Evolutionary conservation across 108 stramenopile species (phyloP), one percentile per base, ranked within the genome.

Genomic region (Poteriospumella lacustris): DNA sequence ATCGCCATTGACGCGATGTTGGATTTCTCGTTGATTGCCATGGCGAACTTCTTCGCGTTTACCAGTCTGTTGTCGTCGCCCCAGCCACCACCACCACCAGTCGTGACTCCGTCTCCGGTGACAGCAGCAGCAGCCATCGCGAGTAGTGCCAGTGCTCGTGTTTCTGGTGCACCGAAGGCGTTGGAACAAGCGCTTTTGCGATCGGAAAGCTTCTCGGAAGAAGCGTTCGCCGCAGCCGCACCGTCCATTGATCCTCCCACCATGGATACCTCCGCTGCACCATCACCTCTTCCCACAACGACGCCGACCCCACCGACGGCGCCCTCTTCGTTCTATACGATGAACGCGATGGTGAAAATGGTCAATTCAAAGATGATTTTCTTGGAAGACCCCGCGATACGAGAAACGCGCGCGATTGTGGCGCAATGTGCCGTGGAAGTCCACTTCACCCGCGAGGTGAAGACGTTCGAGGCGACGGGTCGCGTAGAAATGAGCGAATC

Each of bases 301-400:
- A n/a, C n/a, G n/a, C n/a, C n/a, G n/a, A n/a, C n/a, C n/a, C n/a
- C n/a, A n/a, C n/a, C n/a, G n/a, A n/a, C n/a, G n/a, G n/a, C n/a
- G n/a, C n/a, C n/a, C n/a, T n/a, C n/a, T n/a, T n/a, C n/a, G n/a
- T n/a, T n/a, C n/a, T n/a, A n/a, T n/a, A 64, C 60, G 9, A 64
- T 73, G 44, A 73, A 73, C 42, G 70, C 31, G 9, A 73, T 19
- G 47, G 44, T 73, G 26, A 44, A 9, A 33, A 33, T 73, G 36
- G 44, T 56, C 5, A 73, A 73, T 38, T 33, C 70, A 12, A 36
- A 42, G 36, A 24, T 73, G 31, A 44, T 73, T 38, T 73, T 73
- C 26, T 73, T 73, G 41, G 70, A 73, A 24, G 70, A 73, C 42
- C 70, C 70, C 5, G 12, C 70, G 28, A 42, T 26, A 5, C 3